Evolutionary conservation across 768 basidiomycete genomes (phyloP).

Genomic region (Tylopilus subfusipes): DNA sequence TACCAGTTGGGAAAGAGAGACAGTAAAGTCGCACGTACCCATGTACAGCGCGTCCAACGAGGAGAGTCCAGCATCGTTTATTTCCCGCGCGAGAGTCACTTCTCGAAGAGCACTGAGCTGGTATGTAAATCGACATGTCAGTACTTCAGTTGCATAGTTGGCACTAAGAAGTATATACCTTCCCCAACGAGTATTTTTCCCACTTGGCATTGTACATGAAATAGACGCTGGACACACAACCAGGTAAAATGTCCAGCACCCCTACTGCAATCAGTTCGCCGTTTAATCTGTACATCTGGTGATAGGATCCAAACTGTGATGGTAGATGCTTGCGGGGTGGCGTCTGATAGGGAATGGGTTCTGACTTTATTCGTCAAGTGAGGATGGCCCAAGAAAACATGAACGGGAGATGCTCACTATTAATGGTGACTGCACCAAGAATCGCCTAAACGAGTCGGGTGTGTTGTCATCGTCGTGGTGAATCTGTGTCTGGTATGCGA

Average conservation of each 20-base stretch:
- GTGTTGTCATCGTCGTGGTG: constrained; percentile 64
- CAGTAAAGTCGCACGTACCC: constrained; percentile 49
- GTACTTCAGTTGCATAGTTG: neutral
- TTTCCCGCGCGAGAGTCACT: constrained; percentile 67
- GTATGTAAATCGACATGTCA: neutral
- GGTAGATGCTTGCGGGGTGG: constrained; percentile 60
- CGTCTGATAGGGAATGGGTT: constrained; percentile 56
- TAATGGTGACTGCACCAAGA: constrained; percentile 79
- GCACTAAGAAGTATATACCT: constrained; percentile 41
- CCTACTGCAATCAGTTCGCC: constrained; percentile 79
- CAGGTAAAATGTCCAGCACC: constrained; percentile 86
- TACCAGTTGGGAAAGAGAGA: neutral
- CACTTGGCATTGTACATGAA: constrained; percentile 82
- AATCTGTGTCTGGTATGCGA: constrained; percentile 72
- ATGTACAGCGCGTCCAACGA: constrained; percentile 76
- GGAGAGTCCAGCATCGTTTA: constrained; percentile 62
- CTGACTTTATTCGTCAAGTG: constrained; percentile 37
- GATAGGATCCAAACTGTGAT: constrained; percentile 83
- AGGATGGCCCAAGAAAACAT: neutral
- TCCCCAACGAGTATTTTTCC: constrained; percentile 72
- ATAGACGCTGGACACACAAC: constrained; percentile 81
- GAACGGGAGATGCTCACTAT: constrained; percentile 41
- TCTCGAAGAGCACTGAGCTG: constrained; percentile 87
- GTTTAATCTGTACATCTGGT: constrained; percentile 84
- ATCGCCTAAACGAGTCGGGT: constrained; percentile 56